Conservation (phyloP, 2,329 filamentous ascomycete genomes). For the Phaeosphaeria sp. region DNA sequence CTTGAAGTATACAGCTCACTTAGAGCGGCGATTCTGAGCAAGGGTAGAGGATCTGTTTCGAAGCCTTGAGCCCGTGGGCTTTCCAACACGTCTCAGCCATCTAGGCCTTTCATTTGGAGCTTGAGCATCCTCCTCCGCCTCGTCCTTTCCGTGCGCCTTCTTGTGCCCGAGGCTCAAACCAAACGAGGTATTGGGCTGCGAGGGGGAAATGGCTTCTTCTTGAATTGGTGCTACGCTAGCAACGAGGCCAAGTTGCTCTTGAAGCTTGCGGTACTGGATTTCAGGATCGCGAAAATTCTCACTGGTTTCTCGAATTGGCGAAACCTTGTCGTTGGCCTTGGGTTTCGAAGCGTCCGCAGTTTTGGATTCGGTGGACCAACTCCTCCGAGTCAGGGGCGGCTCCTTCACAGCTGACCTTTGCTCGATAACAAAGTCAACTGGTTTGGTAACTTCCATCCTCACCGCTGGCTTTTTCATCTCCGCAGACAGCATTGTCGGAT, state of each 20-base stretch:
- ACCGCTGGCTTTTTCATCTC: background rate
- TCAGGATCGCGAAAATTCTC: slow-evolving; percentile 12
- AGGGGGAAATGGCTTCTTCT: background rate
- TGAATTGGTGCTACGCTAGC: background rate
- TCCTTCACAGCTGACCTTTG: background rate
- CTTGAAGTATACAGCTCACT: too few relatives aligned
- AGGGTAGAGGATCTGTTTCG: too few relatives aligned
- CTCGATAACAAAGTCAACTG: background rate
- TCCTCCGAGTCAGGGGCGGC: background rate
- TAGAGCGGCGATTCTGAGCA: too few relatives aligned
- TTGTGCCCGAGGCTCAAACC: background rate
- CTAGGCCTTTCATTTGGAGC: background rate
- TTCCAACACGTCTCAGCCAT: background rate
- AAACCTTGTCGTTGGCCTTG: background rate
- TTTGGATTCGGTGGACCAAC: background rate
- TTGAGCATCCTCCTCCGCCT: background rate
- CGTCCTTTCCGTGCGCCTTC: background rate
- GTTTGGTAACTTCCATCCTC: background rate
- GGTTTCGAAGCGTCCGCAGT: background rate
- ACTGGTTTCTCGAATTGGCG: background rate
- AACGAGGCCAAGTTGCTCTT: slow-evolving; percentile 15
- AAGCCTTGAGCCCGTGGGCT: too few relatives aligned
- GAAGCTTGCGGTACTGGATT: slow-evolving; percentile 16
- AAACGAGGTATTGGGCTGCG: background rate
- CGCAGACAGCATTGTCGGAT: background rate